Percentiles rank a stretch among this genome's conserved stretches.
phyloP scores from a whole-genome alignment of 805 yeast genomes.

The Cyberlindnera japonica region DNA sequence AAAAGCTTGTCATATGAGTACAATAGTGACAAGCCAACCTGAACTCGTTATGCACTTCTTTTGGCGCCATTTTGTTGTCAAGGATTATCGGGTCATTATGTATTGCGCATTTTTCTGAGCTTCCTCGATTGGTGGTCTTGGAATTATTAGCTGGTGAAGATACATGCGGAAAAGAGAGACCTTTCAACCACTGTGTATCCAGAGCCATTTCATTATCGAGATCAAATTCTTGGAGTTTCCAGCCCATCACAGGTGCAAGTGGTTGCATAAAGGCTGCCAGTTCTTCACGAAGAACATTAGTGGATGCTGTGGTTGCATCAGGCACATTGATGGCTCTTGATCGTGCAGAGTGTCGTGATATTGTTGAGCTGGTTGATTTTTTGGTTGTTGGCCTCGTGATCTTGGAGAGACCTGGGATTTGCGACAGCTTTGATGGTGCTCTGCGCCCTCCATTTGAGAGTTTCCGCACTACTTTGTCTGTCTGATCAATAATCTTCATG shows the following conservation, averaged over 20 bases:
- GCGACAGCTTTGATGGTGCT: not conserved
- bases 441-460: conserved; percentile 1
- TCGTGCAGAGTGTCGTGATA: not conserved
- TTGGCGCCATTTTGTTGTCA: conserved; percentile 1
- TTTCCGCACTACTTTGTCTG: conserved; percentile 5
- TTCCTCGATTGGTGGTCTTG: not conserved
- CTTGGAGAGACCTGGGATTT: conserved; percentile 5
- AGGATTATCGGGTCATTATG: not conserved
- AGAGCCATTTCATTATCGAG: conserved; percentile 7
- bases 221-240: conserved; percentile 4
- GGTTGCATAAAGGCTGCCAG: conserved; percentile 8
- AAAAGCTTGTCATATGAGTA: conserved; percentile 7
- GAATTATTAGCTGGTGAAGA: not conserved
- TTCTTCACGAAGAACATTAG: conserved; percentile 5
- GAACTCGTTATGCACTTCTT: conserved; percentile 6
- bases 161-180: conserved; percentile 1
- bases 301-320: conserved; percentile 1
- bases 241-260: conserved; percentile 5
- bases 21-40: conserved; percentile 8
- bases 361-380: not conserved
- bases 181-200: conserved; percentile 9
- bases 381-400: conserved; percentile 2
- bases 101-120: not conserved
- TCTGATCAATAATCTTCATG: conserved; percentile 10
- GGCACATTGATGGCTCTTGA: not conserved